Percentiles rank a stretch among this genome's conserved stretches.
Conservation (phyloP, 768 basidiomycete genomes). For the Macrolepiota fuliginosa region DNA sequence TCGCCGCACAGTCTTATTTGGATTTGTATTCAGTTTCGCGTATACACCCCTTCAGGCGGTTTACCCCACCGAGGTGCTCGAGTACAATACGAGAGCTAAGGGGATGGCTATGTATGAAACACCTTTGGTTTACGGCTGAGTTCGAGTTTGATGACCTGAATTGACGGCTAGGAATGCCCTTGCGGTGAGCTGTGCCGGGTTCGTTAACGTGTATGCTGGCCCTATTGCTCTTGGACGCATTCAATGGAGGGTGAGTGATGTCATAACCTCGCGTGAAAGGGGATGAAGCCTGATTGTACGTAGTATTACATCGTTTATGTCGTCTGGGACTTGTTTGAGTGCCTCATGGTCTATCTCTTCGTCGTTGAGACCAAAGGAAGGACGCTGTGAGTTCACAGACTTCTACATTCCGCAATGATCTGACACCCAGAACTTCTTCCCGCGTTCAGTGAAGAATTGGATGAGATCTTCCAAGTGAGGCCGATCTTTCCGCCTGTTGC, state of each 20-base stretch:
- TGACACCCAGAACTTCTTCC: background rate
- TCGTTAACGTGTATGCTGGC: conserved; percentile 51
- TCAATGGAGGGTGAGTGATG: conserved; percentile 29
- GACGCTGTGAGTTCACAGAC: conserved; percentile 31
- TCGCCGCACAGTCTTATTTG: conserved; percentile 46
- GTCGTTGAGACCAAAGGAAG: conserved; percentile 42
- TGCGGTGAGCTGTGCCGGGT: conserved; percentile 40
- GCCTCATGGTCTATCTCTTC: conserved; percentile 33
- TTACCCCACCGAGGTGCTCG: conserved; percentile 54
- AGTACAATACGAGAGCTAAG: conserved; percentile 58
- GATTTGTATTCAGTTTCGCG: conserved; percentile 50
- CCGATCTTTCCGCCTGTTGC: background rate
- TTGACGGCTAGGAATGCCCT: conserved; percentile 33
- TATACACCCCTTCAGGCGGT: conserved; percentile 61
- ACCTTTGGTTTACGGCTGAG: background rate
- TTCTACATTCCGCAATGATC: background rate
- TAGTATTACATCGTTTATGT: conserved; percentile 39
- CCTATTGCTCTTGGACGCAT: conserved; percentile 35
- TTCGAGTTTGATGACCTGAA: background rate
- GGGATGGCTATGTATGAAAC: conserved; percentile 52
- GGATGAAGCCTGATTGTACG: background rate
- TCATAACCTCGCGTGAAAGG: background rate
- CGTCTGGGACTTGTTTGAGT: conserved; percentile 39
- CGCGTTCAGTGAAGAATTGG: conserved; percentile 33
- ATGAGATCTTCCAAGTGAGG: conserved; percentile 38